Base-by-base conservation (phyloP, 352 stramenopile genomes). In the Phytophthora europaea region DNA sequence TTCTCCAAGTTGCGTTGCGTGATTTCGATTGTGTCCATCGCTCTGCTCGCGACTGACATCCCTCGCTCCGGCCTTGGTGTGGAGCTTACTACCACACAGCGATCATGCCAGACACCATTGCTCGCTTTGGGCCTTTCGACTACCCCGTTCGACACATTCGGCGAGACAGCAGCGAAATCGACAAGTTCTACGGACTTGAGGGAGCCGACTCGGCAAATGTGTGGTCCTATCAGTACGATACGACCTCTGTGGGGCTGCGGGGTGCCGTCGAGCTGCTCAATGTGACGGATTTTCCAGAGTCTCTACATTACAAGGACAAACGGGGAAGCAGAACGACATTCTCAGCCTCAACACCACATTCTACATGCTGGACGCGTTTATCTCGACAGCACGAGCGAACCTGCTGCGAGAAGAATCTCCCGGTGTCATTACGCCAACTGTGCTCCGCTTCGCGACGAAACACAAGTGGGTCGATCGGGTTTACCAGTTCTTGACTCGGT, bases 31-130 rank as follows among this genome's bases (percentile, higher is more conserved):
- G 22, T 88, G 1, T 74, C 67, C 1, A 22, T 91, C 23, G 16
- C 78, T 4, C 61, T 91, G 10, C 64, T 83, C 2, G 47, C 71
- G 38, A 84, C 82, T 4, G 84, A 91, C 20, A 89, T 90, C 23
- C 82, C 80, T 22, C 80, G 84, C 16, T 80, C 84, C 0, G 82
- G 84, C 2, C 63, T 90, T 15, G 78, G 80, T 0, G 65, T 87
- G 48, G 50, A 6, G 28, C 75, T 6, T 79, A 76, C 23, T 85
- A 81, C 28, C 13, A 62, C 0, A 57, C 36, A 1, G 16, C 56
- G 0, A 60, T 73, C 2, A 75, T 73, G 16, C 78, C 80, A 1
- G 66, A 58, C 33, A 75, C 70, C 7, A 61, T 54, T 0, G 64
- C 79, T 15, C 72, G 53, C 20, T 90, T 85, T 31, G 84, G 80